A percentile compares a stretch with the other conserved stretches of the same genome.
These are phyloP conservation scores for Penicillium turbatum DNA, from an alignment of 495 filamentous ascomycete species.

Conservation along the genomic window DNA sequence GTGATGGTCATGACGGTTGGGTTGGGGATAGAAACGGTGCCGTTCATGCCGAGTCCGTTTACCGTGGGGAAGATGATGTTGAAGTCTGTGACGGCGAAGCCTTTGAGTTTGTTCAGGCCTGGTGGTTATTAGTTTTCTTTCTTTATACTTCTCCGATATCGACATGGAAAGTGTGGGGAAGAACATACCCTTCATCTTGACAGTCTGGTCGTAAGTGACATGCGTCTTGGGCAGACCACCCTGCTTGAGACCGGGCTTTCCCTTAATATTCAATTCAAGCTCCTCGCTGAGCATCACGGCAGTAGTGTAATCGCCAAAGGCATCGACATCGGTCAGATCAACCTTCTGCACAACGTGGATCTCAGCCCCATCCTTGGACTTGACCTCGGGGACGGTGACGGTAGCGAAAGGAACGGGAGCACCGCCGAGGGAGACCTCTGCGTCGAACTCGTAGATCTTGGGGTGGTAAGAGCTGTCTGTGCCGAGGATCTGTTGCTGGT, in stretches of 20 bases:
- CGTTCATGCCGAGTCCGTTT: conserved; percentile 59
- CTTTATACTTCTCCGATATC: too few relatives aligned
- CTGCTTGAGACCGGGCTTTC: conserved; percentile 51
- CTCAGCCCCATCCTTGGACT: conserved; percentile 51
- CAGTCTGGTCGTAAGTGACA: conserved; percentile 54
- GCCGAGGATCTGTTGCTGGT: conserved; percentile 46
- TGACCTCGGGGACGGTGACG: conserved; percentile 50
- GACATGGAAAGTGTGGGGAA: neutral
- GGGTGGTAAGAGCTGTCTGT: conserved; percentile 49
- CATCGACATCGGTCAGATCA: conserved; percentile 46
- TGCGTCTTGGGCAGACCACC: conserved; percentile 44
- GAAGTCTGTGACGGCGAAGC: conserved; percentile 53
- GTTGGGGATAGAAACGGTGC: conserved; percentile 64
- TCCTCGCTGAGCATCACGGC: conserved; percentile 55
- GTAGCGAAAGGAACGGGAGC: conserved; percentile 51
- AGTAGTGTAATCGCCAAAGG: conserved; percentile 54
- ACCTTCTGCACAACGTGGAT: conserved; percentile 53
- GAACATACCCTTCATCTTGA: conserved; percentile 51
- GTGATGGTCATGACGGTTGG: conserved; percentile 59
- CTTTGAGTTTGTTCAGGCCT: conserved; percentile 58
- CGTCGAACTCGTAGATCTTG: conserved; percentile 52
- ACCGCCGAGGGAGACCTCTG: conserved; percentile 49
- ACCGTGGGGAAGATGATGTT: conserved; percentile 38
- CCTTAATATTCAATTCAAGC: conserved; percentile 55
- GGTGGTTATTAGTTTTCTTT: neutral